Percentiles rank a stretch among this genome's conserved stretches.
These are phyloP conservation scores for Fraxinus paxiana DNA, from an alignment of 305 asterid genomes.

Conservation along the genomic window DNA sequence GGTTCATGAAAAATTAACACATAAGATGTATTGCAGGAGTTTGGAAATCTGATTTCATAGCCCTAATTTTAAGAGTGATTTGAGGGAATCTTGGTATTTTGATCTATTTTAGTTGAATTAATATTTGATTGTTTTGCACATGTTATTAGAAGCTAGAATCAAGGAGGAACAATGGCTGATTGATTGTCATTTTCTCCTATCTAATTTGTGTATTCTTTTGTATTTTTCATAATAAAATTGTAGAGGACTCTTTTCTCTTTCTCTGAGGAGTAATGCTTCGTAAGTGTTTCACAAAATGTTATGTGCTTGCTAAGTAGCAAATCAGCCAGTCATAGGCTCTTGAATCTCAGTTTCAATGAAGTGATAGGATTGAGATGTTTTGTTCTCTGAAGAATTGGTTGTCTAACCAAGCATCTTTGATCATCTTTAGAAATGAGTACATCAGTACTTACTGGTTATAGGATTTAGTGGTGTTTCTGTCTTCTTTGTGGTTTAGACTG, in stretches of 20 bases:
- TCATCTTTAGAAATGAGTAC: background rate
- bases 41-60: background rate
- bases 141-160: background rate
- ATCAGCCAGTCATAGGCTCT: background rate
- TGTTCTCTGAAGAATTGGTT: background rate
- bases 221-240: background rate
- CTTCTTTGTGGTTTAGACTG: background rate
- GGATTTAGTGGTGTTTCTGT: background rate
- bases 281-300: background rate
- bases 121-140: background rate
- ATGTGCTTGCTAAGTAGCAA: background rate
- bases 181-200: background rate
- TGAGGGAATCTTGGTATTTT: background rate
- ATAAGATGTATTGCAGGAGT: background rate
- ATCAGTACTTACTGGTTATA: background rate
- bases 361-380: background rate
- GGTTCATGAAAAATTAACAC: background rate
- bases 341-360: background rate
- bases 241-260: background rate
- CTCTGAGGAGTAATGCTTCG: background rate
- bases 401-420: background rate
- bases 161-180: background rate
- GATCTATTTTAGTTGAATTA: background rate
- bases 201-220: background rate
- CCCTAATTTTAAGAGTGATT: background rate